Evolutionary conservation across 768 basidiomycete genomes (phyloP), one percentile per base, ranked within the genome.

Genomic region (Porpolomopsis calyptriformis): DNA sequence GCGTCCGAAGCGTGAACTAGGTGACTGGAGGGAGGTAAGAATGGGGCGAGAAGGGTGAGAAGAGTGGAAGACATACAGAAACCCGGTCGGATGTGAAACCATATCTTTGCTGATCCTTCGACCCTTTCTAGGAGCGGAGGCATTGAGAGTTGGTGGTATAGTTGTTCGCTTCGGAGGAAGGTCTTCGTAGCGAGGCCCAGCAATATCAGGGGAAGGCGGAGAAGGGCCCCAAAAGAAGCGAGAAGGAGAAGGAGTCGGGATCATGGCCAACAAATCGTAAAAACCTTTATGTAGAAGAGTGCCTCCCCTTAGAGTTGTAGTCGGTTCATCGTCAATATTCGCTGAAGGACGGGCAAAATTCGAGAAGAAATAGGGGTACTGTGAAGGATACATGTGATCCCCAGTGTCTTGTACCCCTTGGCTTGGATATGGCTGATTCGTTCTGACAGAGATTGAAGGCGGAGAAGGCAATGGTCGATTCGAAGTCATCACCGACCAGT

Each of bases 1-100:
- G 83, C 86, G 64, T 91, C 86, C 47, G 86, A 90, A 24, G 91
- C 89, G 66, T 93, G 90, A 8, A 91, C 80, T 52, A 90, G 72
- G 67, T 94, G 90, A 44, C 89, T 92, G 58, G 43, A 53, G 39
- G 47, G 50, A 49, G 50, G 45, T 55, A 53, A 60, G 55, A 53
- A 38, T 48, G 50, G 50, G 45, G 56, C 53, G 60, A 56, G 49
- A 57, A 55, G 49, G 53, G 54, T 48, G 43, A 49, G 45, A 50
- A 46, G 49, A 47, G 50, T 56, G 47, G 16, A 40, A 49, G 40
- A 16, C 86, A 63, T 71, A 93, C 88, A 86, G 72, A 60, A 91
- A 91, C 53, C 78, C 82, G 18, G 73, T 85, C 4, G 90, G 90
- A 47, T 68, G 76, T 12, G 86, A 87, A 4, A 93, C 82, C 84